Evolutionary conservation across 2,329 filamentous ascomycete species (phyloP).

Genomic region (Biscogniauxia mediterranea): DNA sequence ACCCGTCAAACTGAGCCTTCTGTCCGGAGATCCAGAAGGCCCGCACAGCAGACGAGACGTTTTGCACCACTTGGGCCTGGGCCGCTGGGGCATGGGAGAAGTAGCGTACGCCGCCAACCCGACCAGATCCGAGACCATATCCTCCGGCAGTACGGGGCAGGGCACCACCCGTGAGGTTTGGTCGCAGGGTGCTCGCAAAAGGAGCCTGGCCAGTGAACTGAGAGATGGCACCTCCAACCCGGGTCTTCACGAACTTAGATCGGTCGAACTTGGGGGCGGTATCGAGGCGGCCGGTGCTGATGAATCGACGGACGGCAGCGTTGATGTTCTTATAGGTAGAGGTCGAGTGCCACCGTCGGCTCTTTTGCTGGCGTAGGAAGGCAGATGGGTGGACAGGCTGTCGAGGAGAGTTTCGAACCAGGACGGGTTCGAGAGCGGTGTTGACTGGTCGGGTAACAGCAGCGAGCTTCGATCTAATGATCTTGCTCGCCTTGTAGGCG

Average conservation of each 20-base stretch:
- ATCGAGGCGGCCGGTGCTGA: slow-evolving; percentile 40
- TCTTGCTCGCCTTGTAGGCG: slow-evolving; percentile 49
- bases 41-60: slow-evolving; percentile 89
- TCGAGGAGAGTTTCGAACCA: slow-evolving; percentile 41
- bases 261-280: slow-evolving; percentile 43
- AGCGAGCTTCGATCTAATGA: slow-evolving; percentile 50
- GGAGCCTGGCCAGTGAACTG: slow-evolving; percentile 74
- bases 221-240: slow-evolving; percentile 49
- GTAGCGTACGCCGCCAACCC: slow-evolving; percentile 71
- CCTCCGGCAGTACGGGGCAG: slow-evolving; percentile 83
- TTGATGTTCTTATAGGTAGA: slow-evolving; percentile 42
- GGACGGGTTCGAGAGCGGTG: slow-evolving; percentile 45
- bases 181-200: slow-evolving; percentile 84
- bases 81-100: slow-evolving; percentile 86
- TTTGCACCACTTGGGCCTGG: slow-evolving; percentile 87
- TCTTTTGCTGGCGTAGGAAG: slow-evolving; percentile 50
- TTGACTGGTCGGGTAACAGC: slow-evolving; percentile 45
- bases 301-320: slow-evolving; percentile 48
- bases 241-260: slow-evolving; percentile 48
- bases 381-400: slow-evolving; percentile 54
- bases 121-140: slow-evolving; percentile 73
- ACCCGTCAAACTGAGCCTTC: slow-evolving; percentile 82
- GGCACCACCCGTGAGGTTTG: slow-evolving; percentile 86
- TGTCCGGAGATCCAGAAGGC: slow-evolving; percentile 91
- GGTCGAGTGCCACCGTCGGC: slow-evolving; percentile 50